phyloP scores from a whole-genome alignment of 306 rosid genomes.

The Ochetophila trinervis region DNA sequence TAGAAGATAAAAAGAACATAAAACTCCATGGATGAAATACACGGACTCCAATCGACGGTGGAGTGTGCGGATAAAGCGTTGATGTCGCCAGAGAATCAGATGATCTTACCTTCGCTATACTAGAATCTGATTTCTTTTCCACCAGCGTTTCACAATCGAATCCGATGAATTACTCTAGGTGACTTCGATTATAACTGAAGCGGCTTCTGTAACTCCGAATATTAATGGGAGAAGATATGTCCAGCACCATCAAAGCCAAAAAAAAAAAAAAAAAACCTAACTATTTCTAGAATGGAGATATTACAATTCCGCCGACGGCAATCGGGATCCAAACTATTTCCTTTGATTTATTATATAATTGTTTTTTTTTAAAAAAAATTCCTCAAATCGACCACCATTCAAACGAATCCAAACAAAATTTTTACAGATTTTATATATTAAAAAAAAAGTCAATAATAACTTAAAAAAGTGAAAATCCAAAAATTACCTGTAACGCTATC shows the following conservation, averaged over 20 bases:
- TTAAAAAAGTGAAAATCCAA: too few relatives aligned
- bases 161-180: constrained; percentile 66
- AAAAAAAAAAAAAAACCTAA: too few relatives aligned
- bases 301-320: too few relatives aligned
- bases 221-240: constrained; percentile 46
- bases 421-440: too few relatives aligned
- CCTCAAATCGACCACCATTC: too few relatives aligned
- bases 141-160: constrained; percentile 43
- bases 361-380: too few relatives aligned
- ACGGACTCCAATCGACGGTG: constrained; percentile 52
- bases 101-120: constrained; percentile 68
- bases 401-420: too few relatives aligned
- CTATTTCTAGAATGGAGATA: too few relatives aligned
- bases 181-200: constrained; percentile 36
- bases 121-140: constrained; percentile 48
- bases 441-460: too few relatives aligned
- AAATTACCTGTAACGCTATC: too few relatives aligned
- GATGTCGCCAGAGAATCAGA: constrained; percentile 88
- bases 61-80: constrained; percentile 64
- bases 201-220: constrained; percentile 38
- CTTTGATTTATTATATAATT: too few relatives aligned
- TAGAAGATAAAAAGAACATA: constrained; percentile 15
- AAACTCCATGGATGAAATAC: constrained; percentile 78
- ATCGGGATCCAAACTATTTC: too few relatives aligned
- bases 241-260: constrained; percentile 67